Conservation (phyloP, 2,329 filamentous ascomycete genomes). For the Colletotrichum spinosum region DNA sequence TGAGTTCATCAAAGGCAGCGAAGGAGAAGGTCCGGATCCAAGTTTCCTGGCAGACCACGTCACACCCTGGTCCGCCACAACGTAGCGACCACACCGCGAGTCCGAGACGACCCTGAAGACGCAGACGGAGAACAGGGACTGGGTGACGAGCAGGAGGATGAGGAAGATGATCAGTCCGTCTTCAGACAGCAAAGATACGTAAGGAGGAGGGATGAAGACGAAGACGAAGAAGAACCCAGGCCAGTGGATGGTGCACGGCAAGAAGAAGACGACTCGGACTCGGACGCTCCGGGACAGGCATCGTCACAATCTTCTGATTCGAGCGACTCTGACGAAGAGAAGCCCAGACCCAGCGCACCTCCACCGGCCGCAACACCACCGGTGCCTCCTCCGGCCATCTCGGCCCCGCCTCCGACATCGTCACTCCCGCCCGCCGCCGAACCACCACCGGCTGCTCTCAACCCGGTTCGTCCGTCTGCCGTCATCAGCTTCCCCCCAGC, state of each 20-base stretch:
- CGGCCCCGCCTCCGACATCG: not conserved
- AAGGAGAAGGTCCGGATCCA: constrained; percentile 20
- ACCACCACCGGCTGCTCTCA: constrained; percentile 9
- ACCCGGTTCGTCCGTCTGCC: not conserved
- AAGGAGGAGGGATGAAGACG: not conserved
- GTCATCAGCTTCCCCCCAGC: constrained; percentile 2
- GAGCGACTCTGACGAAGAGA: constrained; percentile 11
- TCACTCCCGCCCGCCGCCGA: not conserved
- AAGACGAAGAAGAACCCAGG: not conserved
- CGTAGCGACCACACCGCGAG: not conserved
- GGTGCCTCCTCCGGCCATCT: no score
- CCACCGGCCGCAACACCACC: constrained; percentile 6
- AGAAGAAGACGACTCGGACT: constrained; percentile 5
- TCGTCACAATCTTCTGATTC: no score
- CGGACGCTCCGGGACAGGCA: not conserved
- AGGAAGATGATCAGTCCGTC: not conserved
- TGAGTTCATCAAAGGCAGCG: not conserved
- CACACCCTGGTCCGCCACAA: constrained; percentile 21
- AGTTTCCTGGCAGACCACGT: constrained; percentile 28
- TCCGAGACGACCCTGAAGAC: constrained; percentile 12
- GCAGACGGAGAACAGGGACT: constrained; percentile 24
- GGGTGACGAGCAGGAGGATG: constrained; percentile 5
- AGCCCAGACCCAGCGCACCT: not conserved
- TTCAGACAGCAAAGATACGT: no score
- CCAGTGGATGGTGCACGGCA: not conserved